Percentiles rank a stretch among this genome's conserved stretches.
Evolutionary conservation across 1,139 yeast species (phyloP).

Genomic region (Blastobotrys niveus): DNA sequence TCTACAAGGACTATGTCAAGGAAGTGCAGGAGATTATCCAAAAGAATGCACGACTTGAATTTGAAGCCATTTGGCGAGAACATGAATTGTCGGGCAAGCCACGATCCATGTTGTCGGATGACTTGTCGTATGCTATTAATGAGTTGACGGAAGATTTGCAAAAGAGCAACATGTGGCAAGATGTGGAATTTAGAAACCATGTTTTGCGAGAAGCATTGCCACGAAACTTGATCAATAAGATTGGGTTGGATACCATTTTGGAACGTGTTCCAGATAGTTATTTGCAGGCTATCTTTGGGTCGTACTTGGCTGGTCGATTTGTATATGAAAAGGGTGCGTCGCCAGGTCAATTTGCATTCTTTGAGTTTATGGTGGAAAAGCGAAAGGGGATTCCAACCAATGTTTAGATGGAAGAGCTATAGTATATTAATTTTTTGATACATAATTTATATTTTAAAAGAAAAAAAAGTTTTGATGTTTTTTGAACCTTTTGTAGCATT

Average conservation of each 20-base stretch:
- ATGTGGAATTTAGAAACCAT: slow-evolving; percentile 66
- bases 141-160: slow-evolving; percentile 86
- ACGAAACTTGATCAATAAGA: slow-evolving; percentile 55
- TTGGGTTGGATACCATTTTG: slow-evolving; percentile 72
- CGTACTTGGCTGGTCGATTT: slow-evolving; percentile 81
- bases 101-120: slow-evolving; percentile 76
- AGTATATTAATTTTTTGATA: not conserved
- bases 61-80: slow-evolving; percentile 80
- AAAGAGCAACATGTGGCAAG: slow-evolving; percentile 81
- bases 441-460: too few species aligned
- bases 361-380: slow-evolving; percentile 53
- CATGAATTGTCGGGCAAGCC: slow-evolving; percentile 62
- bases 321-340: slow-evolving; percentile 83
- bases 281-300: slow-evolving; percentile 84
- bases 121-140: slow-evolving; percentile 79
- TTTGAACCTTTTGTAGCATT: not conserved
- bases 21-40: slow-evolving; percentile 75
- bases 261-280: slow-evolving; percentile 82
- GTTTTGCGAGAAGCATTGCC: slow-evolving; percentile 78
- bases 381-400: slow-evolving; percentile 16
- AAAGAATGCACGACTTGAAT: slow-evolving; percentile 75
- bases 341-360: slow-evolving; percentile 75
- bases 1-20: slow-evolving; percentile 75
- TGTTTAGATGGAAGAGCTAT: not conserved
- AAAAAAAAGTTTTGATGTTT: not conserved